Conservation (phyloP, 306 rosid species). For the Spatholobus suberectus region DNA sequence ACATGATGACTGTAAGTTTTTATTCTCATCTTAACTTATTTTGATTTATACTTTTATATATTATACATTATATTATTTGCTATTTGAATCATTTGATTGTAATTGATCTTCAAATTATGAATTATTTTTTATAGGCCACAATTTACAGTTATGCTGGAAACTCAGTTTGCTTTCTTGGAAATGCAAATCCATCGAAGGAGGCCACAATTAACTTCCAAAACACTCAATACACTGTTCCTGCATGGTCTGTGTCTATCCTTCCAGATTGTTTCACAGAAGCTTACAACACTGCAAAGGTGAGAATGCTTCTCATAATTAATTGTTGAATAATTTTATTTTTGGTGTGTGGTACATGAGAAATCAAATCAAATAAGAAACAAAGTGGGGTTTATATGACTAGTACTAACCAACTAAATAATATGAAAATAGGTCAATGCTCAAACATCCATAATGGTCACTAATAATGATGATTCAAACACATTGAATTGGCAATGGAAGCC, state of each 20-base stretch:
- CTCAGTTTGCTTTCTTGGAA: slow-evolving; percentile 46
- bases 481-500: slow-evolving; percentile 43
- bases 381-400: neutral
- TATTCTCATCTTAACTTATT: neutral
- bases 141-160: slow-evolving; percentile 30
- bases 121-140: slow-evolving; percentile 39
- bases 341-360: neutral
- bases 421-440: slow-evolving; percentile 45
- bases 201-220: slow-evolving; percentile 35
- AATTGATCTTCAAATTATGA: neutral
- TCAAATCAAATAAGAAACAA: neutral
- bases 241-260: slow-evolving; percentile 54
- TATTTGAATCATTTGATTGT: neutral
- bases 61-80: neutral
- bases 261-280: slow-evolving; percentile 42
- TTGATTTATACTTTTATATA: neutral
- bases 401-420: neutral
- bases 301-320: neutral
- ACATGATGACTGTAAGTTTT: slow-evolving; percentile 10
- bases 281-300: slow-evolving; percentile 53
- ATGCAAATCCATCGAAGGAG: slow-evolving; percentile 10
- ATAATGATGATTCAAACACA: neutral
- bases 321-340: no score
- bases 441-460: slow-evolving; percentile 35
- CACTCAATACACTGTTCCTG: slow-evolving; percentile 34